phyloP scores from a whole-genome alignment of 73 alveolate species.

The Tetrahymena borealis region DNA sequence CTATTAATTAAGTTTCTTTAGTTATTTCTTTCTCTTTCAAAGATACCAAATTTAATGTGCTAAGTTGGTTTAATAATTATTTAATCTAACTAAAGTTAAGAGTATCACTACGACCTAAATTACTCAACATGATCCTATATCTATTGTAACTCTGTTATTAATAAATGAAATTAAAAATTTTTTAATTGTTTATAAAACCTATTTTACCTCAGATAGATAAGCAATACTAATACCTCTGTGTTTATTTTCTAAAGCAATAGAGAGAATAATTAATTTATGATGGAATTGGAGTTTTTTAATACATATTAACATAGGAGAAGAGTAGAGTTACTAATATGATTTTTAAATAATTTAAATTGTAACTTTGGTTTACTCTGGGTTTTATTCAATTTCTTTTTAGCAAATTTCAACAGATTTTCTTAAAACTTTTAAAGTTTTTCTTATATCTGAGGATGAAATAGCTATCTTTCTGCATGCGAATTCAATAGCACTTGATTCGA shows the following conservation, averaged over 20 bases:
- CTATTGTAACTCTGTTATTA: neutral
- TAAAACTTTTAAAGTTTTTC: slow-evolving; percentile 79
- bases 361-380: slow-evolving; percentile 5
- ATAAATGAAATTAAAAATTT: neutral
- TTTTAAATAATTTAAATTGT: slow-evolving; percentile 20
- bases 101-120: neutral
- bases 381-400: slow-evolving; percentile 12
- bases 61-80: neutral
- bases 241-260: slow-evolving; percentile 24
- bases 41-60: neutral
- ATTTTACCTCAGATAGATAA: neutral
- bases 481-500: slow-evolving; percentile 52
- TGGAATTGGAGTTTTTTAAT: neutral
- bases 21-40: neutral
- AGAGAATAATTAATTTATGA: neutral
- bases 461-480: slow-evolving; percentile 79
- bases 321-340: slow-evolving; percentile 17
- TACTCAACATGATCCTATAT: neutral
- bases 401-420: slow-evolving; percentile 76
- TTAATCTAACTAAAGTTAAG: neutral
- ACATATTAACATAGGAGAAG: slow-evolving; percentile 1
- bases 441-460: slow-evolving; percentile 77
- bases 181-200: neutral
- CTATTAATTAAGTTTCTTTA: neutral
- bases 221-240: neutral